Evolutionary conservation across 352 stramenopile species (phyloP).

Genomic region (Phytophthora syringae): DNA sequence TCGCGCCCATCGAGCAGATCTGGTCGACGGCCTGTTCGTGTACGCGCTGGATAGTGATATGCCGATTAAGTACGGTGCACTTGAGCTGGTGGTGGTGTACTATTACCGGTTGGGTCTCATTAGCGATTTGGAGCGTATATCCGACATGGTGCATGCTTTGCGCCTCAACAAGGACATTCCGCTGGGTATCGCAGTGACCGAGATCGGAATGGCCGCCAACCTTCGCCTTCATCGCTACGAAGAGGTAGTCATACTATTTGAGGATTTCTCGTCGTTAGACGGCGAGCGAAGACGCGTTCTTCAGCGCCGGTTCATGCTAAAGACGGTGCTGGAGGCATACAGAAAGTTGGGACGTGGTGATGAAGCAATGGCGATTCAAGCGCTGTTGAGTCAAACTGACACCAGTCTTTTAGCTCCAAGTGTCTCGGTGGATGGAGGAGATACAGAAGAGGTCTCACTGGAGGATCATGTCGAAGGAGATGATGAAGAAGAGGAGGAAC

Average conservation of each 20-base stretch:
- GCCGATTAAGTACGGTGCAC: constrained; percentile 77
- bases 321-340: constrained; percentile 62
- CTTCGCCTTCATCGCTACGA: constrained; percentile 58
- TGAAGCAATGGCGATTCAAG: constrained; percentile 68
- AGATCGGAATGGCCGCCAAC: constrained; percentile 80
- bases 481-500: constrained; percentile 24
- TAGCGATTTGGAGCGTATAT: constrained; percentile 62
- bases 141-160: constrained; percentile 67
- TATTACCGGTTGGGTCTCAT: constrained; percentile 75
- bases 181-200: constrained; percentile 71
- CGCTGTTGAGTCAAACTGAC: constrained; percentile 52
- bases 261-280: constrained; percentile 72
- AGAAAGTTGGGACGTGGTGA: constrained; percentile 54
- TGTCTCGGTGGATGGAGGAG: not conserved
- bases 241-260: constrained; percentile 74
- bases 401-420: constrained; percentile 28
- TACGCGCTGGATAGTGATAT: constrained; percentile 69
- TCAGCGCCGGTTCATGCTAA: constrained; percentile 65
- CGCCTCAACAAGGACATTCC: constrained; percentile 80
- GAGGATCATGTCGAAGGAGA: constrained; percentile 29
- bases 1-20: constrained; percentile 46
- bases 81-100: constrained; percentile 74
- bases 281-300: constrained; percentile 68
- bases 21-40: constrained; percentile 69
- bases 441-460: not conserved